Conservation (phyloP, 2,329 filamentous ascomycete species). For the Paraphoma sp. region DNA sequence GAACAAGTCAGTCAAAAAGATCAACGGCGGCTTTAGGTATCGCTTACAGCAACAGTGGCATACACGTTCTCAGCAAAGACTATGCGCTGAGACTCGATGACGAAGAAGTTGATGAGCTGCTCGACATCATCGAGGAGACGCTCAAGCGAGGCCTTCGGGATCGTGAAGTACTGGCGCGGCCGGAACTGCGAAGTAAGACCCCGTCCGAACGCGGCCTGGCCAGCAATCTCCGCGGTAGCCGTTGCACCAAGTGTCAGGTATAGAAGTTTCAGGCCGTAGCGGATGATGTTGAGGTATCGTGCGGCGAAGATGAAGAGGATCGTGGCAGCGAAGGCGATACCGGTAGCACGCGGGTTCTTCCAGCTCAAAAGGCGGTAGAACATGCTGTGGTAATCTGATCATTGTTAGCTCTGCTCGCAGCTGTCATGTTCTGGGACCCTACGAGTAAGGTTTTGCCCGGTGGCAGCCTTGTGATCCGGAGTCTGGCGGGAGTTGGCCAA, state of each 20-base stretch:
- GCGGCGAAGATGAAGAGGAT: constrained; percentile 67
- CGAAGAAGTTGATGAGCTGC: constrained; percentile 71
- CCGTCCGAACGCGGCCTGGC: constrained; percentile 62
- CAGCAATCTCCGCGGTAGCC: constrained; percentile 63
- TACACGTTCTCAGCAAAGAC: constrained; percentile 70
- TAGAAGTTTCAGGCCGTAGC: constrained; percentile 66
- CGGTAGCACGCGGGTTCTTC: constrained; percentile 70
- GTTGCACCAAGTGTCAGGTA: constrained; percentile 67
- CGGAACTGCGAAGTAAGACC: constrained; percentile 67
- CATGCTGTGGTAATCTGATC: constrained; percentile 68
- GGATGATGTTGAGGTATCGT: constrained; percentile 68
- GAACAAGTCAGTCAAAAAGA: neutral
- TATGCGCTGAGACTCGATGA: constrained; percentile 71
- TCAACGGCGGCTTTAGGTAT: neutral
- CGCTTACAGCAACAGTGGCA: constrained; percentile 65
- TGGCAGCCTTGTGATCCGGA: constrained; percentile 62
- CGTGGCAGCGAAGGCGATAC: constrained; percentile 63
- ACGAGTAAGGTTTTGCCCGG: constrained; percentile 69
- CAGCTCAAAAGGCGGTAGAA: constrained; percentile 72
- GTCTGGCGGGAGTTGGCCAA: constrained; percentile 61
- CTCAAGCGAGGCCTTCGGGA: constrained; percentile 69
- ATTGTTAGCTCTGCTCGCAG: constrained; percentile 17
- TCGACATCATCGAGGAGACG: constrained; percentile 67
- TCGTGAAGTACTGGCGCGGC: constrained; percentile 69
- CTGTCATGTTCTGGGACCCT: constrained; percentile 32